These are phyloP conservation scores for Phoma sp. DNA, from an alignment of 2,329 filamentous ascomycete species.

Conservation along the genomic window DNA sequence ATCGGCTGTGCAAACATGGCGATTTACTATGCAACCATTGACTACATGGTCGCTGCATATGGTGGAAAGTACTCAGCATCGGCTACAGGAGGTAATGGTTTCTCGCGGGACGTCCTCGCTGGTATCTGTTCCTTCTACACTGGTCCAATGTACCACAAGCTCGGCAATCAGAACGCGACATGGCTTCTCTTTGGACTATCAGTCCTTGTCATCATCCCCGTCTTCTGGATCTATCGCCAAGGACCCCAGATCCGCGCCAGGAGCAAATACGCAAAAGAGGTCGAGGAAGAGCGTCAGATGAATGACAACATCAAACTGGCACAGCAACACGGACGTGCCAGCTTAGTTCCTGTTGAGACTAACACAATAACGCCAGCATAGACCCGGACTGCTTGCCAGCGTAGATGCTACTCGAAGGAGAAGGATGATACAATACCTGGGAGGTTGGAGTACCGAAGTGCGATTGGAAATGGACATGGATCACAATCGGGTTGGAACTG, in stretches of 20 bases:
- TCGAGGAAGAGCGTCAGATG: slow-evolving; percentile 32
- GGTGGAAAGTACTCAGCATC: slow-evolving; percentile 74
- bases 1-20: slow-evolving; percentile 75
- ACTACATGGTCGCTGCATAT: slow-evolving; percentile 79
- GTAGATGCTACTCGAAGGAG: neutral
- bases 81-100: slow-evolving; percentile 79
- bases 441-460: no score
- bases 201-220: slow-evolving; percentile 58
- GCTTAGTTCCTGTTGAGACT: neutral
- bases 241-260: slow-evolving; percentile 59
- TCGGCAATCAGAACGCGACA: slow-evolving; percentile 32
- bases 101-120: slow-evolving; percentile 75
- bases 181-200: slow-evolving; percentile 59
- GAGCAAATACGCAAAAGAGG: slow-evolving; percentile 37
- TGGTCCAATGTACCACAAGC: slow-evolving; percentile 48
- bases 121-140: slow-evolving; percentile 70
- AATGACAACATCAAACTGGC: slow-evolving; percentile 2
- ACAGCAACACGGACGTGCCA: slow-evolving; percentile 2
- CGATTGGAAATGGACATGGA: neutral
- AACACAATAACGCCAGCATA: neutral
- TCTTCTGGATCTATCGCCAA: slow-evolving; percentile 65
- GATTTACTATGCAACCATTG: slow-evolving; percentile 79
- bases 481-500: no score
- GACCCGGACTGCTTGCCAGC: neutral
- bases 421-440: no score